Evolutionary conservation across 768 basidiomycete species (phyloP), one percentile per base, ranked within the genome.

Genomic region (Cystoderma amianthinum): DNA sequence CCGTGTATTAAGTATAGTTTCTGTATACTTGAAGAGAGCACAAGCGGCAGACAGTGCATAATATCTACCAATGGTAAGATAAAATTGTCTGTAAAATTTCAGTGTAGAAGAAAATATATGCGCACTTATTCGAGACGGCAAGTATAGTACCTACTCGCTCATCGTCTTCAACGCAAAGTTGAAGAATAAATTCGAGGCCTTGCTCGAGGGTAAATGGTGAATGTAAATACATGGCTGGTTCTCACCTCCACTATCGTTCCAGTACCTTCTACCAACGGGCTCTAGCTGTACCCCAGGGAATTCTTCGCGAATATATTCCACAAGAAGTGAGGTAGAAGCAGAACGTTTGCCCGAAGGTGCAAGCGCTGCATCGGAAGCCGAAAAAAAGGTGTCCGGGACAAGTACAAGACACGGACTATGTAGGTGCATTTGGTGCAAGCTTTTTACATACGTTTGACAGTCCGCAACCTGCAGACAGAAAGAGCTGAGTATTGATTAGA

Each of bases 401-500:
- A 95, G 68, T 25, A 95, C 69, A 17, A 82, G 64, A 9, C 61
- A 68, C 0, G 92, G 92, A 3, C 63, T 67, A 48, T 91, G 83
- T 7, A 89, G 57, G 51, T 87, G 80, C 78, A 91, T 80, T 47
- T 91, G 88, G 53, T 91, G 86, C 15, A 92, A 60, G 0, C 88
- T 87, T 59, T 92, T 92, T 44, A 90, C 82, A 48, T 91, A 94
- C 11, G 91, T 92, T 42, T 87, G 80, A 44, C 84, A 84, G 55
- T 96, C 93, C 24, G 83, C 78, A 21, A 91, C 70, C 88, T 94
- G 48, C 25, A 39, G 38, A 25, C 16, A 43, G 9, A 17, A 36
- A 4, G 30, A 17, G 7, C 16, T 36, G 36, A n/a, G 20, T 9
- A 30, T 20, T 7, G 37, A 22, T 39, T 35, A 16, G 28, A 41